Conservation (phyloP, 495 filamentous ascomycete species). For the Aspergillus hancockii region DNA sequence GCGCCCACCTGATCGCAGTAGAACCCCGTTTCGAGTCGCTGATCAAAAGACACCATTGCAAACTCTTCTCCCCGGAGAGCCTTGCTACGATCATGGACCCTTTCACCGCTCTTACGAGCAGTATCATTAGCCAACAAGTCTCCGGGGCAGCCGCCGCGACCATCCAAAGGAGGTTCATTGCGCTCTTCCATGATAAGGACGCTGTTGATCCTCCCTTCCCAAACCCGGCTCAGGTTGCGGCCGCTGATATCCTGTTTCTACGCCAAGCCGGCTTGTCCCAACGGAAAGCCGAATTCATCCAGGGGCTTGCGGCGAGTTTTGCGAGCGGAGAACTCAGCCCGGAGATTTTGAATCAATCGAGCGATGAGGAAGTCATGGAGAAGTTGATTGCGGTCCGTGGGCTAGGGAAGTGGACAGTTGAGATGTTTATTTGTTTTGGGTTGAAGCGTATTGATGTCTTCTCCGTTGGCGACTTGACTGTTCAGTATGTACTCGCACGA, state of each 20-base stretch:
- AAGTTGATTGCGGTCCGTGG: conserved; percentile 83
- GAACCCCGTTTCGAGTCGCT: no score
- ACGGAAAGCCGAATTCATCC: conserved; percentile 92
- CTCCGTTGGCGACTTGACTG: conserved; percentile 86
- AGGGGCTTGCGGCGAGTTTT: conserved; percentile 83
- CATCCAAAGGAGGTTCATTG: no score
- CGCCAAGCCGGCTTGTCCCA: conserved; percentile 84
- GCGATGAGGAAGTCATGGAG: conserved; percentile 83
- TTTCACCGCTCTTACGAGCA: no score
- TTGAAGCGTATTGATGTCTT: conserved; percentile 94
- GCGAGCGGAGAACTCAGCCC: conserved; percentile 69
- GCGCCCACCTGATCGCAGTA: no score
- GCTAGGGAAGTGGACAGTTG: conserved; percentile 85
- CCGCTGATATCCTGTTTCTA: conserved; percentile 60
- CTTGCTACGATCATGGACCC: no score
- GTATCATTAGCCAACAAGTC: no score
- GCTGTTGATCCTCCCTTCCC: conserved; percentile 56
- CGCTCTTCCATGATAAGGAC: no score
- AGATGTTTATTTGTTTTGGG: conserved; percentile 95
- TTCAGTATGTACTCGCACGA: conserved; percentile 69
- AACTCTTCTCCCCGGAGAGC: no score
- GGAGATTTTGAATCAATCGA: conserved; percentile 68
- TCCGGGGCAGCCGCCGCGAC: no score
- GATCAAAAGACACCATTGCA: no score
- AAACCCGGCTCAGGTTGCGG: conserved; percentile 67